A percentile compares a stretch with the other conserved stretches of the same genome.
phyloP scores from a whole-genome alignment of 192 early-diverging fungal genomes.

The Linnemannia zychae region DNA sequence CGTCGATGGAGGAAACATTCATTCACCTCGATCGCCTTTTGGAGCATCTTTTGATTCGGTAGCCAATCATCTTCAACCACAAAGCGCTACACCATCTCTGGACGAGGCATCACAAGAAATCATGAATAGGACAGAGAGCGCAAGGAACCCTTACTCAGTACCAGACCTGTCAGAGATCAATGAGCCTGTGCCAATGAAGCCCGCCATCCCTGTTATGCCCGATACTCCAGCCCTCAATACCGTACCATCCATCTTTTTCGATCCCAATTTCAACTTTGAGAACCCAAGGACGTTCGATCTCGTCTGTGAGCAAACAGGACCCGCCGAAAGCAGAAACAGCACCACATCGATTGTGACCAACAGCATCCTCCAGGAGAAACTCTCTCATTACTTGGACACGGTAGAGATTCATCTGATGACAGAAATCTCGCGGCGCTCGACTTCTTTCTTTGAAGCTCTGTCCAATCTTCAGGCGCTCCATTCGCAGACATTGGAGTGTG shows the following conservation, averaged over 20 bases:
- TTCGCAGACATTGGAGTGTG: conserved; percentile 90
- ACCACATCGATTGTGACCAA: conserved; percentile 70
- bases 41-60: conserved; percentile 65
- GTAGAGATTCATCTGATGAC: conserved; percentile 95
- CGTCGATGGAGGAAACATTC: conserved; percentile 36
- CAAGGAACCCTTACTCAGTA: conserved; percentile 67
- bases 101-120: conserved; percentile 63
- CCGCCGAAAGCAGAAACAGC: conserved; percentile 59
- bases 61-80: conserved; percentile 47
- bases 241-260: conserved; percentile 92
- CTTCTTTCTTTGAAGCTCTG: conserved; percentile 96
- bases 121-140: conserved; percentile 62
- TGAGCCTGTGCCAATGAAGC: conserved; percentile 52
- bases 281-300: conserved; percentile 91
- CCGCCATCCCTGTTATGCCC: conserved; percentile 44
- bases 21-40: conserved; percentile 62
- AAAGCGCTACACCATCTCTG: conserved; percentile 44
- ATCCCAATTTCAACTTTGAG: conserved; percentile 86
- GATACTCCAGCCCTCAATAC: conserved; percentile 83
- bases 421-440: conserved; percentile 95
- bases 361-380: conserved; percentile 86
- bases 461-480: conserved; percentile 94
- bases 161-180: conserved; percentile 55
- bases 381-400: conserved; percentile 92
- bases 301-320: conserved; percentile 82